These are phyloP conservation scores for Coriaria nepalensis DNA, from an alignment of 306 rosid genomes.

Conservation along the genomic window DNA sequence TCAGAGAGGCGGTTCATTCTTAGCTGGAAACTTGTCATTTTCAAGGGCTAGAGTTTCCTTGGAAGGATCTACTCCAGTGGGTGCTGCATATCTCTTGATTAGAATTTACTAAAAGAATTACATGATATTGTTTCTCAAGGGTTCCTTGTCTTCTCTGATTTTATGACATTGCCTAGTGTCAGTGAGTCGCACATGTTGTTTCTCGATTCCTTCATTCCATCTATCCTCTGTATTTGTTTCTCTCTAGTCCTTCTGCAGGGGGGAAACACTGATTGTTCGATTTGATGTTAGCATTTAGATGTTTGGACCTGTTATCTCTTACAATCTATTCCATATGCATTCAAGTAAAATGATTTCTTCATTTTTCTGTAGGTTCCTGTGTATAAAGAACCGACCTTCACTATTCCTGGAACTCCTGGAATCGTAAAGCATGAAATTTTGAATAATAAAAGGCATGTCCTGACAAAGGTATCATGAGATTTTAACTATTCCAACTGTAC, in stretches of 20 bases:
- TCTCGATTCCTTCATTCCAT: too few species aligned
- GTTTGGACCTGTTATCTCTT: constrained; percentile 4
- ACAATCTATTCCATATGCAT: neutral
- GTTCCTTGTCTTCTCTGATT: neutral
- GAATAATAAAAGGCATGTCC: constrained; percentile 85
- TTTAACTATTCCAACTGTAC: neutral
- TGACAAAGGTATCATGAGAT: constrained; percentile 64
- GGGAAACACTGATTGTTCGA: too few species aligned
- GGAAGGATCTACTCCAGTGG: constrained; percentile 86
- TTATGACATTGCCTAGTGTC: too few species aligned
- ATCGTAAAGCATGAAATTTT: constrained; percentile 86
- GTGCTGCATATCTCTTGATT: constrained; percentile 19
- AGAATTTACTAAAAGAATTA: neutral
- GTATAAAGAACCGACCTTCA: constrained; percentile 65
- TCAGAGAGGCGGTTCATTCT: constrained; percentile 73
- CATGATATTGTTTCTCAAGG: neutral
- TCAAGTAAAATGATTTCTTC: constrained; percentile 11
- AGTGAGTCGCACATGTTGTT: too few species aligned
- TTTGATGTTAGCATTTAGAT: neutral
- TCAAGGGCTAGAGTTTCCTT: constrained; percentile 89
- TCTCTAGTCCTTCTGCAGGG: too few species aligned
- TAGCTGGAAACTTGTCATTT: constrained; percentile 94
- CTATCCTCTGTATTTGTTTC: too few species aligned
- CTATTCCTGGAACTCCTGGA: constrained; percentile 78
- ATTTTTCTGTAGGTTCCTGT: constrained; percentile 59